These are phyloP conservation scores for Fomitopsis palustris DNA, from an alignment of 1,284 basidiomycete genomes.

Conservation along the genomic window DNA sequence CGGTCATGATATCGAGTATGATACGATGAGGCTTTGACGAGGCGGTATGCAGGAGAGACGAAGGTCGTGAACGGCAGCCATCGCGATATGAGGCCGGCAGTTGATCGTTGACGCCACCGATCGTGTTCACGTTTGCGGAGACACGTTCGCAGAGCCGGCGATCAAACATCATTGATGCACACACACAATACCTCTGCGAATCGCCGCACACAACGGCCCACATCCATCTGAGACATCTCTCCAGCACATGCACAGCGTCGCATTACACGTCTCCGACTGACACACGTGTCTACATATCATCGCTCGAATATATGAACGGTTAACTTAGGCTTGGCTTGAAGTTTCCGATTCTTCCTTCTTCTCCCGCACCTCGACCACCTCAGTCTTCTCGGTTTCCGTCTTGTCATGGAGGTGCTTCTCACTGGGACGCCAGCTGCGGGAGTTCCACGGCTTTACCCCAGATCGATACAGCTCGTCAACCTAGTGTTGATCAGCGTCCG, in stretches of 20 bases:
- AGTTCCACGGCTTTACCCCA: slow-evolving; percentile 64
- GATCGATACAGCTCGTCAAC: slow-evolving; percentile 74
- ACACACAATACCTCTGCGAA: neutral
- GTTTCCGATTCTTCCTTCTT: slow-evolving; percentile 19
- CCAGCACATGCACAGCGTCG: neutral
- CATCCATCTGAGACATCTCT: no score
- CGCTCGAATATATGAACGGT: neutral
- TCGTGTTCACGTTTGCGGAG: neutral
- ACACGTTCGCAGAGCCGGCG: neutral
- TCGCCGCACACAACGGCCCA: neutral
- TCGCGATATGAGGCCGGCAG: neutral
- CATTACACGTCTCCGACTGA: no score
- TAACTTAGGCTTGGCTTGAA: slow-evolving; percentile 4
- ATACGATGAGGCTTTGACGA: neutral
- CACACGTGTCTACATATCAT: neutral
- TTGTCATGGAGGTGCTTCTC: slow-evolving; percentile 28
- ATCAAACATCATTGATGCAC: neutral
- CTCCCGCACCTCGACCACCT: slow-evolving; percentile 23
- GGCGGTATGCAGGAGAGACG: neutral
- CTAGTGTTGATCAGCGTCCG: slow-evolving; percentile 21
- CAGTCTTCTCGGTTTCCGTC: slow-evolving; percentile 7
- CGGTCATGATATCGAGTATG: neutral
- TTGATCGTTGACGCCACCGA: neutral
- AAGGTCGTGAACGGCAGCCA: neutral
- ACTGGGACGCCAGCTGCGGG: slow-evolving; percentile 52